Evolutionary conservation across 768 basidiomycete species (phyloP).

Genomic region (Hypholoma fasciculare): DNA sequence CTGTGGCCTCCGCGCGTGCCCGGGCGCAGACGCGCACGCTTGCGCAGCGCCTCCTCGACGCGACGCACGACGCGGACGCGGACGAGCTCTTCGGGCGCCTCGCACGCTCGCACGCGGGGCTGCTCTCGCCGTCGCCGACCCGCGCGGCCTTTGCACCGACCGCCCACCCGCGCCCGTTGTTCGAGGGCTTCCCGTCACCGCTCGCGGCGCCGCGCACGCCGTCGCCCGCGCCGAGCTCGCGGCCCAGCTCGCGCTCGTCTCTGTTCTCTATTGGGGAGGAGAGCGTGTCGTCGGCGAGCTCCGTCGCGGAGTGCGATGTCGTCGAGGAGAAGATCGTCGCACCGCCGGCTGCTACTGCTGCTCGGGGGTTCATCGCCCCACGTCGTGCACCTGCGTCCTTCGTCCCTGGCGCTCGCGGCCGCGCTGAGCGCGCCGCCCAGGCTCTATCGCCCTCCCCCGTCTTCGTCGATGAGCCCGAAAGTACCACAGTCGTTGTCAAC

Average conservation of each 20-base stretch:
- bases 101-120: conserved; percentile 23
- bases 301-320: too few relatives aligned
- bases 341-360: too few relatives aligned
- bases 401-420: too few relatives aligned
- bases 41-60: conserved; percentile 34
- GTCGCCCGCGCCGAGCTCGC: conserved; percentile 17
- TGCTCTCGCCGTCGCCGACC: conserved; percentile 36
- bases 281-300: too few relatives aligned
- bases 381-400: too few relatives aligned
- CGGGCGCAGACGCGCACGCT: conserved; percentile 26
- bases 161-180: neutral
- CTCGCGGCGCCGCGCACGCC: too few relatives aligned
- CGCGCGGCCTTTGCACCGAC: conserved; percentile 22
- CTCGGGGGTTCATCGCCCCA: too few relatives aligned
- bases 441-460: neutral
- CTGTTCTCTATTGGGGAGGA: conserved; percentile 14
- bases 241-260: conserved; percentile 40
- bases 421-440: too few relatives aligned
- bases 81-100: conserved; percentile 38
- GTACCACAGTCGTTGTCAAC: conserved; percentile 19
- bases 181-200: neutral
- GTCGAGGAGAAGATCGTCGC: too few relatives aligned
- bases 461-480: neutral
- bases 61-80: conserved; percentile 29
- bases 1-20: conserved; percentile 19